Percentiles rank a stretch among this genome's conserved stretches.
Evolutionary conservation across 805 yeast species (phyloP).

Genomic region (Candida multigemmis): DNA sequence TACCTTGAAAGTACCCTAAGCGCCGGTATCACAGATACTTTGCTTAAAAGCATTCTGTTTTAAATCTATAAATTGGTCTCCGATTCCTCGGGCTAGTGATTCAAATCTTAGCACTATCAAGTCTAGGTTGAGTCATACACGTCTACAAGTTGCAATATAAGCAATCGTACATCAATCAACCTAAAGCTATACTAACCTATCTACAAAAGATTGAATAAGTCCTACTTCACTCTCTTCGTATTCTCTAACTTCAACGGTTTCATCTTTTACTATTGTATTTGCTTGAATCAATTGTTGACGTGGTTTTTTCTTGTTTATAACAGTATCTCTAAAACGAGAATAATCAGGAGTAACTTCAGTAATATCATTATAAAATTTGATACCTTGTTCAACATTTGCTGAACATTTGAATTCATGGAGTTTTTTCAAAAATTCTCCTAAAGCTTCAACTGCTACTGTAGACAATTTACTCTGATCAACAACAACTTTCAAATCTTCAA

Average conservation of each 20-base stretch:
- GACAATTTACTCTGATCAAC: constrained; percentile 57
- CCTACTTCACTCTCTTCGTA: constrained; percentile 69
- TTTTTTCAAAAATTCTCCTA: constrained; percentile 60
- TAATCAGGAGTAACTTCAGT: constrained; percentile 60
- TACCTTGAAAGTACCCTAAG: too few relatives aligned
- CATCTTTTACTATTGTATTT: constrained; percentile 45
- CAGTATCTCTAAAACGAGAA: constrained; percentile 57
- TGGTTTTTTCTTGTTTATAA: constrained; percentile 67
- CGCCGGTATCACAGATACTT: too few relatives aligned
- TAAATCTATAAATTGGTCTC: too few relatives aligned
- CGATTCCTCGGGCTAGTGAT: too few relatives aligned
- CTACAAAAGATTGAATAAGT: constrained; percentile 69
- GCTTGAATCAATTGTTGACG: constrained; percentile 81
- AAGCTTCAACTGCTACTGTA: constrained; percentile 63
- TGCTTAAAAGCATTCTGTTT: too few relatives aligned
- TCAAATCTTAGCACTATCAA: too few relatives aligned
- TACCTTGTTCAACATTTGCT: constrained; percentile 61
- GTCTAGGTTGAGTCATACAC: too few relatives aligned
- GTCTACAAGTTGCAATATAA: too few relatives aligned
- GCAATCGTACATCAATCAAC: too few relatives aligned
- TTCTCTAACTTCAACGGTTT: constrained; percentile 51
- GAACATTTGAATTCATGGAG: constrained; percentile 75
- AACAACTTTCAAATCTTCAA: constrained; percentile 49
- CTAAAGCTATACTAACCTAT: constrained; percentile 32
- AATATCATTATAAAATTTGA: constrained; percentile 52